phyloP scores from a whole-genome alignment of 202 grass and related monocot species.

The Brachypodium distachyon region DNA sequence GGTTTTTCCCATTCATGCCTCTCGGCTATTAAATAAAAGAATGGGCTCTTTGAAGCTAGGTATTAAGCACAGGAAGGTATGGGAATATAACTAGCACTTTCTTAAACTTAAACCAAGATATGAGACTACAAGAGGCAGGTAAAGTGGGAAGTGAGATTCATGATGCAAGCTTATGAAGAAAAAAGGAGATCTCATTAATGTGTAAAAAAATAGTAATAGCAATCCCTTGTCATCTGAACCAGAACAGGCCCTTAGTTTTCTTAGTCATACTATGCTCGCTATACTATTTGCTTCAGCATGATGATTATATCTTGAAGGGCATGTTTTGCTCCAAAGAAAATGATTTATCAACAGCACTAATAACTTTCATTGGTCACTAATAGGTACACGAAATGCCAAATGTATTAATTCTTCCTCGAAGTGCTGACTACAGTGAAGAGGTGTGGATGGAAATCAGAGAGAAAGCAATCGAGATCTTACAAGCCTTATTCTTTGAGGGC shows the following conservation, averaged over 20 bases:
- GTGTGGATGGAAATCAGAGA: constrained; percentile 97
- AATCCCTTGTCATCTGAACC: no score
- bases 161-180: no score
- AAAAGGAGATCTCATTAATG: no score
- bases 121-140: no score
- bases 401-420: constrained; percentile 92
- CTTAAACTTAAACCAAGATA: no score
- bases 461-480: constrained; percentile 78
- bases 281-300: not conserved
- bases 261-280: not conserved
- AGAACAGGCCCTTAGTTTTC: no score
- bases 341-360: not conserved
- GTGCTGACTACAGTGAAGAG: constrained; percentile 98
- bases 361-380: not conserved
- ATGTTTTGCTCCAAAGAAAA: not conserved
- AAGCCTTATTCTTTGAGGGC: constrained; percentile 93
- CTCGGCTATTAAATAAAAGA: no score
- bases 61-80: no score
- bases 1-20: not conserved
- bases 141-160: no score
- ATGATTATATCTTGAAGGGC: not conserved
- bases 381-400: constrained; percentile 97
- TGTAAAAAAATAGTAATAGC: no score
- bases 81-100: no score
- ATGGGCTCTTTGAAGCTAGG: no score